A percentile compares a stretch with the other conserved stretches of the same genome.
Conservation (phyloP, 441 rosid genomes). For the Euphorbia schlechtendalii region DNA sequence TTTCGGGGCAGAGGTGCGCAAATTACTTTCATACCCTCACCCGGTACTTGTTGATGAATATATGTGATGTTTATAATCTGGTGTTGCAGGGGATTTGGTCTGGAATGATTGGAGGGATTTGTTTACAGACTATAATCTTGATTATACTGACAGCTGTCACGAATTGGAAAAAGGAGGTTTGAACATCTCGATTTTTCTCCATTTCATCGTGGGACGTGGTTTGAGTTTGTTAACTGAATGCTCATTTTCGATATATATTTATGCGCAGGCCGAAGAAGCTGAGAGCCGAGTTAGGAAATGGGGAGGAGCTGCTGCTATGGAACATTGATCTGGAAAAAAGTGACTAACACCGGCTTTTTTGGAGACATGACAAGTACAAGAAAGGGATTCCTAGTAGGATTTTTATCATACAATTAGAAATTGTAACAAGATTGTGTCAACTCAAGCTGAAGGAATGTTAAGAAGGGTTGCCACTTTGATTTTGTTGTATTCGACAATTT, state of each 20-base stretch:
- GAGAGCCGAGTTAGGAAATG: slow-evolving; percentile 64
- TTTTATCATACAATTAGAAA: background rate
- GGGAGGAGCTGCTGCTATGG: slow-evolving; percentile 58
- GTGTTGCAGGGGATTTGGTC: slow-evolving; percentile 75
- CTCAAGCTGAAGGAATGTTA: too few relatives aligned
- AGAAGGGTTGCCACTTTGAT: background rate
- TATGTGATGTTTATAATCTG: background rate
- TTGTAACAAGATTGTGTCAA: background rate
- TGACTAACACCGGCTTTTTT: background rate
- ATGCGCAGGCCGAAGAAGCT: slow-evolving; percentile 64
- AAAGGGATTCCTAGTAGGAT: background rate
- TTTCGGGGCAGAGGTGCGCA: slow-evolving; percentile 52
- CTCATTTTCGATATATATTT: background rate
- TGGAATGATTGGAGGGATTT: slow-evolving; percentile 79
- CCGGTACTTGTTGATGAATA: too few relatives aligned
- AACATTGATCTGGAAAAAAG: slow-evolving; percentile 1
- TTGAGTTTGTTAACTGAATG: background rate
- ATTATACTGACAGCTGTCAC: slow-evolving; percentile 52
- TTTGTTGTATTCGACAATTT: background rate
- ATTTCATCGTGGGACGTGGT: background rate
- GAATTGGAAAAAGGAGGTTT: slow-evolving; percentile 71
- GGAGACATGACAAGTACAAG: background rate
- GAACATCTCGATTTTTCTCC: background rate
- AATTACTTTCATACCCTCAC: too few relatives aligned
- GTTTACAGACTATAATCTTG: slow-evolving; percentile 63